These are phyloP conservation scores for Antitrichia curtipendula DNA, from an alignment of 225 moss, liverwort and hornwort species.

Conservation along the genomic window DNA sequence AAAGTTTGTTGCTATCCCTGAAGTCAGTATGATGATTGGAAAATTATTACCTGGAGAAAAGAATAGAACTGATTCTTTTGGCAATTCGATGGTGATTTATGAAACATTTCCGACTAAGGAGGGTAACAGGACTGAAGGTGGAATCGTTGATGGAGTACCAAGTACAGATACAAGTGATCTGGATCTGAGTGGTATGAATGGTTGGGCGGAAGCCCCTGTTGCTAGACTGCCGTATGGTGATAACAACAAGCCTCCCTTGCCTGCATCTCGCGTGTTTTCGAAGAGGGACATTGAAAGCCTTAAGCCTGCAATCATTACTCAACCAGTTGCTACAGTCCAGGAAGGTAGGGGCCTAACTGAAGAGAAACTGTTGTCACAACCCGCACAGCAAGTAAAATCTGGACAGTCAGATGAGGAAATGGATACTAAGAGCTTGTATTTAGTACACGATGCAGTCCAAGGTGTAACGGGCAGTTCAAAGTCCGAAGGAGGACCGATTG, in stretches of 20 bases:
- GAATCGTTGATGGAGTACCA: slow-evolving; percentile 4
- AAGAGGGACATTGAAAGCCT: slow-evolving; percentile 6
- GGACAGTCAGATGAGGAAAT: slow-evolving; percentile 27
- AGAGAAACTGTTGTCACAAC: background rate
- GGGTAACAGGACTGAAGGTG: background rate
- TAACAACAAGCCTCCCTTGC: slow-evolving; percentile 17
- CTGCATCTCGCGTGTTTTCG: slow-evolving; percentile 3
- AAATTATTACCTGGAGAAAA: slow-evolving; percentile 4
- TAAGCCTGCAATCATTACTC: background rate
- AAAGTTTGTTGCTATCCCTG: slow-evolving; percentile 3
- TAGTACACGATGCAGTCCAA: slow-evolving; percentile 20
- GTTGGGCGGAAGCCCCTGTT: slow-evolving; percentile 7
- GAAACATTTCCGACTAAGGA: background rate
- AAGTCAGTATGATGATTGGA: background rate
- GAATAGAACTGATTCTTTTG: slow-evolving; percentile 11
- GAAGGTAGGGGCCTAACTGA: slow-evolving; percentile 5
- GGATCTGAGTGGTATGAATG: slow-evolving; percentile 8
- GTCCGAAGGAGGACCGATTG: slow-evolving; percentile 35
- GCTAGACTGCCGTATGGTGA: slow-evolving; percentile 11
- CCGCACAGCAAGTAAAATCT: background rate
- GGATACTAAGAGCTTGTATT: background rate
- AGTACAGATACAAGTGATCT: background rate
- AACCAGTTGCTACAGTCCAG: background rate
- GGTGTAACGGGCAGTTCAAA: slow-evolving; percentile 44
- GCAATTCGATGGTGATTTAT: background rate